A percentile compares a stretch with the other conserved stretches of the same genome.
Evolutionary conservation across 2,329 filamentous ascomycete genomes (phyloP).

Genomic region (Aureobasidium namibiae): DNA sequence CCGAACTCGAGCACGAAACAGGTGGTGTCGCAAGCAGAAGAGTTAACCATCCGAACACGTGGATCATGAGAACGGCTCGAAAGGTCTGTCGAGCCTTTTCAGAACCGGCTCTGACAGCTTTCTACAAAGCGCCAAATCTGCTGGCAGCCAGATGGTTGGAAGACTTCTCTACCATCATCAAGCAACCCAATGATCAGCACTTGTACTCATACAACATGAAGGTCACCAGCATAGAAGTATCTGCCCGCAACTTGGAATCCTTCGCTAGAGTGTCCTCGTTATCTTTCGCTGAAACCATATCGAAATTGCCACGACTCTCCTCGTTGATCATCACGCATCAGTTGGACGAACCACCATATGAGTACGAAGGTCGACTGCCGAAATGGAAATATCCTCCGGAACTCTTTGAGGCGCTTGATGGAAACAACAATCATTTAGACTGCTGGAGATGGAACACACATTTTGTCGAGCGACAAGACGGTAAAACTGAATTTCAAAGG

Average conservation of each 20-base stretch:
- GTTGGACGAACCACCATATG: slow-evolving; percentile 59
- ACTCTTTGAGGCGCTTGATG: slow-evolving; percentile 57
- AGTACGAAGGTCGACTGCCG: slow-evolving; percentile 40
- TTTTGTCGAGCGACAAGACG: slow-evolving; percentile 6
- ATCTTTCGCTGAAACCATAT: slow-evolving; percentile 51
- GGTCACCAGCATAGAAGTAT: slow-evolving; percentile 60
- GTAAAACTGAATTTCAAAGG: slow-evolving; percentile 27
- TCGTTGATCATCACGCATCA: slow-evolving; percentile 65
- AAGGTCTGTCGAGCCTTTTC: slow-evolving; percentile 27
- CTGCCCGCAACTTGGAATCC: slow-evolving; percentile 38
- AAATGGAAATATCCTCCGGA: slow-evolving; percentile 61
- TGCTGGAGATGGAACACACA: slow-evolving; percentile 46
- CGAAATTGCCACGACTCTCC: slow-evolving; percentile 56
- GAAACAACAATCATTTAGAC: slow-evolving; percentile 37
- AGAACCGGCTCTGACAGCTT: slow-evolving; percentile 29
- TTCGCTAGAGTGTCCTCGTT: slow-evolving; percentile 28
- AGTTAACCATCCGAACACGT: slow-evolving; percentile 16
- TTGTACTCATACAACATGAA: slow-evolving; percentile 59
- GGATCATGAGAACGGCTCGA: slow-evolving; percentile 26
- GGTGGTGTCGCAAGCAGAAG: slow-evolving; percentile 6
- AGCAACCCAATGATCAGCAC: slow-evolving; percentile 19
- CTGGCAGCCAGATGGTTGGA: slow-evolving; percentile 24
- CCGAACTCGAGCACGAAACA: slow-evolving; percentile 8
- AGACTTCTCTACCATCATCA: slow-evolving; percentile 24
- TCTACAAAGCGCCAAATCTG: slow-evolving; percentile 26